Percentiles rank a stretch among this genome's conserved stretches.
These are phyloP conservation scores for Amaranthus palmeri DNA, from an alignment of 148 eudicot genomes.

Conservation along the genomic window DNA sequence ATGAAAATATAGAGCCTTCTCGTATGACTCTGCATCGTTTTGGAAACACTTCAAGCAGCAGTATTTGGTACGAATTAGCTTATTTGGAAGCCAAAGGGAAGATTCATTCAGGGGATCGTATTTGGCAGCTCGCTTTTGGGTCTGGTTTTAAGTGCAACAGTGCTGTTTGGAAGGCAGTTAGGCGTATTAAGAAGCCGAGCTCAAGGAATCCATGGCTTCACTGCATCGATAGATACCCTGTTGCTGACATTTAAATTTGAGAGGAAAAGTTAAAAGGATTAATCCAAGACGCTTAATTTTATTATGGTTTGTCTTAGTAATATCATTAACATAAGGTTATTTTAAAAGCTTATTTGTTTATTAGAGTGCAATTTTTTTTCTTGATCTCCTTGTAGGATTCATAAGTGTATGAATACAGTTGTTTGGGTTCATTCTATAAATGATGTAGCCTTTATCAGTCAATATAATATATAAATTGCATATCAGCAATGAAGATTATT, in stretches of 20 bases:
- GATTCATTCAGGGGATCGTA: slow-evolving; percentile 61
- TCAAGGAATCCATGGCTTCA: slow-evolving; percentile 65
- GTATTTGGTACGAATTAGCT: slow-evolving; percentile 91
- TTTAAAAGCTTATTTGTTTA: too few relatives aligned
- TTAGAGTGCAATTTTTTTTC: too few relatives aligned
- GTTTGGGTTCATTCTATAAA: too few relatives aligned
- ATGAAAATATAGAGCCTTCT: slow-evolving; percentile 72
- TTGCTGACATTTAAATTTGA: background rate
- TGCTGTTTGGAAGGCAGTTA: slow-evolving; percentile 73
- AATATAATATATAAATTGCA: too few relatives aligned
- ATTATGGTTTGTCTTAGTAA: too few relatives aligned
- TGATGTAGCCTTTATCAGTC: too few relatives aligned
- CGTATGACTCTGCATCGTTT: slow-evolving; percentile 71
- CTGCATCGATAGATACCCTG: slow-evolving; percentile 38
- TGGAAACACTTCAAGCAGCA: slow-evolving; percentile 91
- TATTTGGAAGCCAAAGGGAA: slow-evolving; percentile 75
- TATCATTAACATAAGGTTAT: too few relatives aligned
- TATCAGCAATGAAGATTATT: too few relatives aligned
- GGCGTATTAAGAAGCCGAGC: slow-evolving; percentile 44
- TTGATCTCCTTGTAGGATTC: too few relatives aligned
- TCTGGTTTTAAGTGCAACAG: slow-evolving; percentile 89
- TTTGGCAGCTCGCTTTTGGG: slow-evolving; percentile 89
- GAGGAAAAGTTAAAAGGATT: too few relatives aligned
- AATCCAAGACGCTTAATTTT: too few relatives aligned
- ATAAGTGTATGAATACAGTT: too few relatives aligned